Conservation (phyloP, 805 yeast species). For the Allodekkera sacchari region DNA sequence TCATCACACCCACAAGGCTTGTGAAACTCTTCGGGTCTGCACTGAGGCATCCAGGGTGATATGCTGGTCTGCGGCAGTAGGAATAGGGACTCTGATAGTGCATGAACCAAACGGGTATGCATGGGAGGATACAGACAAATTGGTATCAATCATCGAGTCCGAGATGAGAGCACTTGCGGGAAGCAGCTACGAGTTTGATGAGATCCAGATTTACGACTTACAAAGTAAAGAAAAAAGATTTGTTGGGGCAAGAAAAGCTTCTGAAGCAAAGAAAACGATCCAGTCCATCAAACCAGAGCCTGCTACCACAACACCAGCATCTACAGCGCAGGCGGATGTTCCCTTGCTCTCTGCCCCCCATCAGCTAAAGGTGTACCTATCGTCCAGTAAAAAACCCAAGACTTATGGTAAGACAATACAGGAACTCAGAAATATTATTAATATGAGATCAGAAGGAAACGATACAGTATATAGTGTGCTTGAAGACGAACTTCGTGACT, state of each 20-base stretch:
- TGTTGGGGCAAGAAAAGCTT: too few relatives aligned
- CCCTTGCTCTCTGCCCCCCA: constrained; percentile 4
- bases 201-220: too few relatives aligned
- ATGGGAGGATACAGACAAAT: constrained; percentile 20
- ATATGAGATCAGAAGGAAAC: too few relatives aligned
- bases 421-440: not conserved
- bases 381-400: constrained; percentile 7
- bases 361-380: constrained; percentile 7
- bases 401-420: constrained; percentile 1
- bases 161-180: constrained; percentile 16
- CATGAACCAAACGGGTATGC: constrained; percentile 22
- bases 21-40: constrained; percentile 32
- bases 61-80: constrained; percentile 21
- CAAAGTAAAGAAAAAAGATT: too few relatives aligned
- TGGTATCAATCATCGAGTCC: constrained; percentile 18
- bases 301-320: constrained; percentile 18
- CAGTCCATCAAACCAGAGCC: too few relatives aligned
- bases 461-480: too few relatives aligned
- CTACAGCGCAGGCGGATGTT: constrained; percentile 9
- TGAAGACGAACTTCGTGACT: too few relatives aligned
- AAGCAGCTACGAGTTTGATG: constrained; percentile 8
- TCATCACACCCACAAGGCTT: constrained; percentile 31
- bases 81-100: constrained; percentile 16
- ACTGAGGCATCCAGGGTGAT: constrained; percentile 28
- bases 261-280: too few relatives aligned